Percentiles rank a stretch among this genome's conserved stretches.
Conservation (phyloP, 441 rosid species). For the Adansonia madagascariensis region DNA sequence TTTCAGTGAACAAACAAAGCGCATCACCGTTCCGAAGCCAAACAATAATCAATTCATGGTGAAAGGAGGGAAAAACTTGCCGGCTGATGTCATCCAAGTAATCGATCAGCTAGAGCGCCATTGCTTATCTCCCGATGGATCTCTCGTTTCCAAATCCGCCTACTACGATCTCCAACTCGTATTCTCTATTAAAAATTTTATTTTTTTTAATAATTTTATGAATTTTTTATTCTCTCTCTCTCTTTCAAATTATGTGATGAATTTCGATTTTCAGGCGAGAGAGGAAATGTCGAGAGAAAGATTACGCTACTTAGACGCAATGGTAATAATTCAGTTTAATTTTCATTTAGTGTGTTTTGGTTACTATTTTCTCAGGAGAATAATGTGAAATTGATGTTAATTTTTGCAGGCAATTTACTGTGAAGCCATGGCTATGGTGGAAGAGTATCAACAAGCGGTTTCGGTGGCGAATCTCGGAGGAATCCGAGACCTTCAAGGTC, state of each 20-base stretch:
- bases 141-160: conserved; percentile 86
- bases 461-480: conserved; percentile 73
- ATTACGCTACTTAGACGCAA: conserved; percentile 86
- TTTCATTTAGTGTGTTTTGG: background rate
- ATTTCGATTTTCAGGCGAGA: conserved; percentile 64
- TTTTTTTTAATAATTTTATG: conserved; percentile 3
- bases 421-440: conserved; percentile 88
- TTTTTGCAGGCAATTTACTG: conserved; percentile 69
- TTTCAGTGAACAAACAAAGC: conserved; percentile 8
- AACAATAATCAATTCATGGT: conserved; percentile 45
- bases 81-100: conserved; percentile 76
- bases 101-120: conserved; percentile 97
- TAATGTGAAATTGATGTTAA: background rate
- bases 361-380: background rate
- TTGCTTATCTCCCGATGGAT: conserved; percentile 92
- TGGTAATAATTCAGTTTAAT: conserved; percentile 49
- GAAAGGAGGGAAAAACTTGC: conserved; percentile 74
- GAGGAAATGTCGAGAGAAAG: conserved; percentile 95
- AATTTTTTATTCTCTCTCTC: conserved; percentile 19
- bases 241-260: background rate
- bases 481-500: conserved; percentile 67
- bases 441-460: conserved; percentile 86
- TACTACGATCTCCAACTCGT: conserved; percentile 86
- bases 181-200: conserved; percentile 31
- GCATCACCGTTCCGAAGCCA: background rate